These are phyloP conservation scores for Chlamydomonas schloesseri DNA, from an alignment of 139 green algal species.

Conservation along the genomic window DNA sequence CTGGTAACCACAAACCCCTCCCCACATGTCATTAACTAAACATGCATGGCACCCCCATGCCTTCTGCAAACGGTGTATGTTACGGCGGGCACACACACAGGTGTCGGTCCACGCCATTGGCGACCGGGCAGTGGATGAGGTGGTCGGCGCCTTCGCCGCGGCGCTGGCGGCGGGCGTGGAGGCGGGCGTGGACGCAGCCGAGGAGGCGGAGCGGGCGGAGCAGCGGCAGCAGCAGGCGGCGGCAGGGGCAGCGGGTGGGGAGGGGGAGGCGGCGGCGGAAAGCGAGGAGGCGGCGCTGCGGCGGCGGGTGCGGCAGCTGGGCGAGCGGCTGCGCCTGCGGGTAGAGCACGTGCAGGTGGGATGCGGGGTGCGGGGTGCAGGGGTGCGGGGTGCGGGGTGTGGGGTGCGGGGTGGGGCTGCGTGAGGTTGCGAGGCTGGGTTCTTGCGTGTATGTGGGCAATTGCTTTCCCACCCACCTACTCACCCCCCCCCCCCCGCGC, in stretches of 20 bases:
- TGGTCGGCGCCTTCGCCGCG: constrained; percentile 47
- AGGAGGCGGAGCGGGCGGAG: too few relatives aligned
- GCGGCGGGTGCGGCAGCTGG: background rate
- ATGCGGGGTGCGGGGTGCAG: background rate
- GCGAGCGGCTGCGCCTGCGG: constrained; percentile 38
- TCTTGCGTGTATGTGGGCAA: too few relatives aligned
- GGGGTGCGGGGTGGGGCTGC: background rate
- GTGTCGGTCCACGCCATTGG: constrained; percentile 84
- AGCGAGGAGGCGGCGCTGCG: background rate
- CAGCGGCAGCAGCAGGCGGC: background rate
- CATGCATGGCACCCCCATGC: too few relatives aligned
- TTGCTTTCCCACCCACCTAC: too few relatives aligned
- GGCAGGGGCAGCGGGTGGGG: background rate
- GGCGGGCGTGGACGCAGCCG: background rate
- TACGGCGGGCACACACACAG: constrained; percentile 37
- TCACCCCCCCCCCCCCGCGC: background rate
- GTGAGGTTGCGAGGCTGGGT: too few relatives aligned
- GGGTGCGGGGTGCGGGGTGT: background rate
- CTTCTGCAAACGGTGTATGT: too few relatives aligned
- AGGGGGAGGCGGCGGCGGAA: background rate
- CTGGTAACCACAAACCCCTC: too few relatives aligned
- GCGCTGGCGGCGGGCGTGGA: background rate
- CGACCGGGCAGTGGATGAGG: constrained; percentile 80
- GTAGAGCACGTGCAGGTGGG: constrained; percentile 64
- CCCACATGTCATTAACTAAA: too few relatives aligned